phyloP scores from a whole-genome alignment of 2,329 filamentous ascomycete species.

The Penicillium verrucosum region DNA sequence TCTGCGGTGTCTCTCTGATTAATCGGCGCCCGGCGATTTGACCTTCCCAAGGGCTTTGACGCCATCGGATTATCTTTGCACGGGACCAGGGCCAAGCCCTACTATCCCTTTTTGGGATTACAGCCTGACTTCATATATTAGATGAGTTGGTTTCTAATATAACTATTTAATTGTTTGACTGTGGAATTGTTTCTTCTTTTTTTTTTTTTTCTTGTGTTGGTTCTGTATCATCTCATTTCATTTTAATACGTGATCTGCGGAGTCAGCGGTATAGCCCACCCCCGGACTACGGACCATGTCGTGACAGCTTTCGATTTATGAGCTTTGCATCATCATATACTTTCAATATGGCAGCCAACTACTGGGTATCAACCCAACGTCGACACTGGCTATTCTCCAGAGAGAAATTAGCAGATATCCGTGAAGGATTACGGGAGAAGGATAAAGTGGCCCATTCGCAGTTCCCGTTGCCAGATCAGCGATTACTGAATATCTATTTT shows the following conservation, averaged over 20 bases:
- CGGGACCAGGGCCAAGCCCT: slow-evolving; percentile 33
- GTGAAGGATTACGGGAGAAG: slow-evolving; percentile 72
- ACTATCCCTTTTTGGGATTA: slow-evolving; percentile 30
- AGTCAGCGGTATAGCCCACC: neutral
- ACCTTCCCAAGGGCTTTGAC: slow-evolving; percentile 20
- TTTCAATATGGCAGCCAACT: slow-evolving; percentile 78
- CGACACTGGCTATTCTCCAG: slow-evolving; percentile 88
- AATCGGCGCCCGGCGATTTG: slow-evolving; percentile 36
- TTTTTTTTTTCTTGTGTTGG: neutral
- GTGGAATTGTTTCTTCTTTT: neutral
- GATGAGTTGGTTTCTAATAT: neutral
- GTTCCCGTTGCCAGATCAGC: slow-evolving; percentile 76
- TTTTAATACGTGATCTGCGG: slow-evolving; percentile 12
- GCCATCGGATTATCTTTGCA: slow-evolving; percentile 28
- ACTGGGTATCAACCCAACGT: slow-evolving; percentile 92
- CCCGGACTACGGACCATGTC: slow-evolving; percentile 10
- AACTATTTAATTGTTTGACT: neutral
- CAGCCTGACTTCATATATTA: slow-evolving; percentile 5
- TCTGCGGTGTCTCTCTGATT: slow-evolving; percentile 23
- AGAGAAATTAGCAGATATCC: slow-evolving; percentile 70
- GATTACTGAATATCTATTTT: slow-evolving; percentile 86
- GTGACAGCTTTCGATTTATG: slow-evolving; percentile 1
- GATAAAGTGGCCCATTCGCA: slow-evolving; percentile 71
- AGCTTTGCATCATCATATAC: slow-evolving; percentile 3
- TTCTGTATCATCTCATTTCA: neutral